phyloP scores from a whole-genome alignment of 2,329 filamentous ascomycete species.

The Aureobasidium lini region DNA sequence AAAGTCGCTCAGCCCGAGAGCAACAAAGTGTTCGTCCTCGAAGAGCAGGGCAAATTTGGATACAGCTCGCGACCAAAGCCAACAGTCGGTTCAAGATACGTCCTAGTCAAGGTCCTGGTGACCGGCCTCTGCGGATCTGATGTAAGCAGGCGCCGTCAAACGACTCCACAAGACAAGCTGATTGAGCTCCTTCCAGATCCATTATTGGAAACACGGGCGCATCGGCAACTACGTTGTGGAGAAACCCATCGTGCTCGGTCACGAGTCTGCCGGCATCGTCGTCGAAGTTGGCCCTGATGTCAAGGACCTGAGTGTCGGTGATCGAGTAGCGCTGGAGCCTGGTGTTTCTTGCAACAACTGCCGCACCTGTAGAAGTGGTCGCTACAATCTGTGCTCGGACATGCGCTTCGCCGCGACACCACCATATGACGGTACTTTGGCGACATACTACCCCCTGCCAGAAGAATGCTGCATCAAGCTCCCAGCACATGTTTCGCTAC shows the following conservation, averaged over 20 bases:
- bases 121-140: too few species aligned
- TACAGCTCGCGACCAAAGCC: too few species aligned
- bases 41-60: too few species aligned
- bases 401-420: slow-evolving; percentile 46
- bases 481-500: slow-evolving; percentile 38
- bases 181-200: too few species aligned
- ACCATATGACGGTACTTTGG: slow-evolving; percentile 58
- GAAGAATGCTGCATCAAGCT: slow-evolving; percentile 43
- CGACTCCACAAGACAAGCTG: too few species aligned
- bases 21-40: too few species aligned
- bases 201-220: slow-evolving; percentile 51
- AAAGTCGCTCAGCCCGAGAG: too few species aligned
- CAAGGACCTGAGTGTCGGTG: slow-evolving; percentile 36
- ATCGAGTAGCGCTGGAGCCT: slow-evolving; percentile 44
- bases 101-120: too few species aligned
- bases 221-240: slow-evolving; percentile 56
- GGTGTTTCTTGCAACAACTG: slow-evolving; percentile 35
- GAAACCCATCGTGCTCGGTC: slow-evolving; percentile 45
- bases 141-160: too few species aligned
- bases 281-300: slow-evolving; percentile 36
- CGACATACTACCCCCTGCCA: slow-evolving; percentile 42
- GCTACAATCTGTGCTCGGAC: slow-evolving; percentile 71
- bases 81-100: too few species aligned
- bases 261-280: slow-evolving; percentile 39
- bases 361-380: slow-evolving; percentile 45